Base-by-base conservation (phyloP, 176 grass and related monocot genomes). In the Bromus sterilis region DNA sequence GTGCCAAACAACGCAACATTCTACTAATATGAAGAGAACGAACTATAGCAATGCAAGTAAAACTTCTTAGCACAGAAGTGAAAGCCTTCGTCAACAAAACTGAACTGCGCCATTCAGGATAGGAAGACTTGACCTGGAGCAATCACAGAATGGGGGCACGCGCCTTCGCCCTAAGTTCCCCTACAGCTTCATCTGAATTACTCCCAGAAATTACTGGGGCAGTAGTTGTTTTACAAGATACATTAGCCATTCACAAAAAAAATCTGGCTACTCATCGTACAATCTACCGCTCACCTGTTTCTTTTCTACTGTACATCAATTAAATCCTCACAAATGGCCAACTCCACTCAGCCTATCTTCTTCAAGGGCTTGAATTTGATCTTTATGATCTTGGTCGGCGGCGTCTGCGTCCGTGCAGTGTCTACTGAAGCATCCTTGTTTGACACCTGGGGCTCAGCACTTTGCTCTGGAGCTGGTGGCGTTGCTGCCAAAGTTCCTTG, bases 321-420 rank as follows among this genome's bases (percentile, higher is more conserved):
- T 48, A 16, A 78, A 44, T 33, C 39, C 44, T 78, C 56, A 20
- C 29, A 86, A 78, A 89, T 58, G 56, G 44, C 34, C 65, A 41
- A 61, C 25, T 53, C 31, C 60, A 48, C 37, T 80, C 72, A 81
- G 77, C 28, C 29, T 24, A 63, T 82, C 65, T 85, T 85, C 43
- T 44, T 24, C 40, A 89, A 42, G 66, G 84, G 88, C 68, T 94
- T 97, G 48, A 97, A 84, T 87, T 74, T 91, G 66, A 97, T 97
- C 78, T 89, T 85, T 83, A 97, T 87, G 80, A 83, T 91, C 42
- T 91, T 89, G 11, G 79, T 86, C 31, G 36, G 71, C n/a, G 74
- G 68, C 56, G 48, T n/a, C n/a, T n/a, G 48, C 18, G 91, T 53
- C 63, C 79, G 82, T 81, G 84, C 64, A 37, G 46, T 75, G 57